Conservation (phyloP, 73 alveolate species). For the Tetrahymena thermophila region DNA sequence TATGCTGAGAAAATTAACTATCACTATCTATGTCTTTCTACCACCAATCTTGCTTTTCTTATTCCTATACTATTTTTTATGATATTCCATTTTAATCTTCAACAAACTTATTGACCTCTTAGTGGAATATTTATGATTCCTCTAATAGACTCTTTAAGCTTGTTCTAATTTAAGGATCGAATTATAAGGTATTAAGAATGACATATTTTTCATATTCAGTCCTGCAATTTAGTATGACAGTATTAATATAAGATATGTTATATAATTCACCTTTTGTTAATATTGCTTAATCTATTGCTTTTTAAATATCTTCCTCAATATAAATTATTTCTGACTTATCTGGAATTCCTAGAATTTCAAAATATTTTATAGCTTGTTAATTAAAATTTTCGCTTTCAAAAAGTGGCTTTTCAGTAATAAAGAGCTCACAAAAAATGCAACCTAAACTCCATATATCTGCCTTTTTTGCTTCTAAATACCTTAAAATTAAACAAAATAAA, state of each 20-base stretch:
- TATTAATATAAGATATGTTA: background rate
- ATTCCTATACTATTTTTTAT: background rate
- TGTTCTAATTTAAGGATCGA: background rate
- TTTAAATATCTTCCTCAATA: background rate
- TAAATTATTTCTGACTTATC: background rate
- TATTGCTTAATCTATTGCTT: background rate
- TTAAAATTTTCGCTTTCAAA: background rate
- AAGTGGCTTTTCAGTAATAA: background rate
- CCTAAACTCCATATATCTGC: background rate
- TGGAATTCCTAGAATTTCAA: background rate
- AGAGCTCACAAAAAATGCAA: background rate
- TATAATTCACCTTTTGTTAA: background rate
- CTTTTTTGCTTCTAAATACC: background rate
- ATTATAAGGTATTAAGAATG: background rate
- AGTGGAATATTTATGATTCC: background rate
- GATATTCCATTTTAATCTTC: background rate
- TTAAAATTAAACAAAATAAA: background rate
- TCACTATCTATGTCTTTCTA: background rate
- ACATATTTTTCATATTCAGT: background rate
- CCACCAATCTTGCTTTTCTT: background rate
- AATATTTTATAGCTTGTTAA: background rate
- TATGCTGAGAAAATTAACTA: background rate
- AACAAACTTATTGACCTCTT: background rate
- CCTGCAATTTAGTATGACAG: background rate
- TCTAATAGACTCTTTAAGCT: background rate